Conservation (phyloP, 164 flowering plant species). For the Santalum album region DNA sequence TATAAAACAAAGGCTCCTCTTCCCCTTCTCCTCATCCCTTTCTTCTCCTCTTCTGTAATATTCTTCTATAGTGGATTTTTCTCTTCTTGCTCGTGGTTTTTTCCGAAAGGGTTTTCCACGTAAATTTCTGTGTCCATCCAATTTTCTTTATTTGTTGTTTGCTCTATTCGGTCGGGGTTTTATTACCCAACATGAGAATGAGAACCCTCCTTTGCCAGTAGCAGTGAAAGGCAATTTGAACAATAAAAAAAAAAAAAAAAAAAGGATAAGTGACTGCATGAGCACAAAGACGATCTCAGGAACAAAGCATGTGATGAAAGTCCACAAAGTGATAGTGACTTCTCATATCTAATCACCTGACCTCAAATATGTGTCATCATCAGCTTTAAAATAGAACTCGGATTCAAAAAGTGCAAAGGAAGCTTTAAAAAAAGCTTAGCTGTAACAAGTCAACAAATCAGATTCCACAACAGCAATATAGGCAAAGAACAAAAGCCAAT, state of each 20-base stretch:
- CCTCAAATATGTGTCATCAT: slow-evolving; percentile 86
- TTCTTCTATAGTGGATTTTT: too few relatives aligned
- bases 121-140: too few relatives aligned
- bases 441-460: slow-evolving; percentile 14
- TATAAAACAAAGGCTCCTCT: too few relatives aligned
- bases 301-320: not conserved
- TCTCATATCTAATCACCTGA: slow-evolving; percentile 45
- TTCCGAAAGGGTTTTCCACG: too few relatives aligned
- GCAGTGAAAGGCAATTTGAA: slow-evolving; percentile 80
- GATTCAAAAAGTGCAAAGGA: slow-evolving; percentile 76
- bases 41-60: too few relatives aligned
- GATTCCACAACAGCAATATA: not conserved
- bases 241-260: slow-evolving; percentile 10
- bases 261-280: not conserved
- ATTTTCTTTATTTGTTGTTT: too few relatives aligned
- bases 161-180: too few relatives aligned
- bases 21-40: too few relatives aligned
- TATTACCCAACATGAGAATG: too few relatives aligned
- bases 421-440: slow-evolving; percentile 83
- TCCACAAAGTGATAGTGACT: not conserved
- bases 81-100: too few relatives aligned
- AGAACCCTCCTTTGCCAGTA: slow-evolving; percentile 75
- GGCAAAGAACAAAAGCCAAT: not conserved
- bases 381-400: slow-evolving; percentile 94
- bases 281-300: not conserved